Evolutionary conservation across 2,329 filamentous ascomycete species (phyloP).

Genomic region (Alternaria triticina): DNA sequence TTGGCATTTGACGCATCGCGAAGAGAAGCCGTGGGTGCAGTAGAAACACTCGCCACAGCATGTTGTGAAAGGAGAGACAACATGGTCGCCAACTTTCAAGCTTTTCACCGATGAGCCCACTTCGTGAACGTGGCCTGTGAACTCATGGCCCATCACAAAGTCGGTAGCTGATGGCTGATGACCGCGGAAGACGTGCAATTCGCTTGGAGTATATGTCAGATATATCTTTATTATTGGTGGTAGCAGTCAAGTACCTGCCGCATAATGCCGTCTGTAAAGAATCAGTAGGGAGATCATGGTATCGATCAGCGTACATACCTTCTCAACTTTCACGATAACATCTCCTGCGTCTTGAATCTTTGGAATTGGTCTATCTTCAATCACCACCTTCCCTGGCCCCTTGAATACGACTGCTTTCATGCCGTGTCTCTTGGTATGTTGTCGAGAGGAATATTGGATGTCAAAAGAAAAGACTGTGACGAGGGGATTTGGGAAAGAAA

Average conservation of each 20-base stretch:
- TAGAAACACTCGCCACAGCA: conserved; percentile 76
- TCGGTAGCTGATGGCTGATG: conserved; percentile 72
- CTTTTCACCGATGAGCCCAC: conserved; percentile 71
- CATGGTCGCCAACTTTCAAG: conserved; percentile 74
- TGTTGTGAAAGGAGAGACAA: conserved; percentile 81
- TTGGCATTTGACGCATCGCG: conserved; percentile 72
- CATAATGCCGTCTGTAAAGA: conserved; percentile 72
- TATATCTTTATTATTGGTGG: not conserved
- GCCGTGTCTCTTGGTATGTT: conserved; percentile 37
- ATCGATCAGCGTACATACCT: conserved; percentile 41
- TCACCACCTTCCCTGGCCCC: conserved; percentile 73
- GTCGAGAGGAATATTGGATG: not conserved
- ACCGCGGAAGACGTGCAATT: conserved; percentile 86
- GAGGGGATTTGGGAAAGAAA: not conserved
- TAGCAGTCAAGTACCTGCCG: conserved; percentile 69
- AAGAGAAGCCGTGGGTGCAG: conserved; percentile 77
- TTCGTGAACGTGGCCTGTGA: conserved; percentile 76
- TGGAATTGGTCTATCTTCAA: conserved; percentile 82
- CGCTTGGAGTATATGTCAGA: conserved; percentile 57
- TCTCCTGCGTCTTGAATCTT: conserved; percentile 74
- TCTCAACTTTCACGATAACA: conserved; percentile 81
- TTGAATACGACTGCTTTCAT: conserved; percentile 94
- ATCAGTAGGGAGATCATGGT: not conserved
- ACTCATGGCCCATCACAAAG: conserved; percentile 83
- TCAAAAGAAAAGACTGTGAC: not conserved